Conservation (phyloP, 306 rosid species). For the Fagus sylvatica region DNA sequence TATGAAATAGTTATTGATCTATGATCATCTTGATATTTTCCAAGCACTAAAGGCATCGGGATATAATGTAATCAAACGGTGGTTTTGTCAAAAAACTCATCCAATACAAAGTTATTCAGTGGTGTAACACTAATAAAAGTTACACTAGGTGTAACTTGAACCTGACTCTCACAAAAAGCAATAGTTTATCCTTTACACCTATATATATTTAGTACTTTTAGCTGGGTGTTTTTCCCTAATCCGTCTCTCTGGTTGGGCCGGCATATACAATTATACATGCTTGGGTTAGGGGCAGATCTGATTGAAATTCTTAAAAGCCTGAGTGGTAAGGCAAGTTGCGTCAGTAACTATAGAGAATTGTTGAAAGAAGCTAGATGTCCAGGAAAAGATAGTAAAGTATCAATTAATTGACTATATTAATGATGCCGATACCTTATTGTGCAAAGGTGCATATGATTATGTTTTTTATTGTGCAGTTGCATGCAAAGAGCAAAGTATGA, state of each 20-base stretch:
- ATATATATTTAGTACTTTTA: neutral
- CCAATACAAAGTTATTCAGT: too few species aligned
- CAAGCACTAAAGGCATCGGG: too few species aligned
- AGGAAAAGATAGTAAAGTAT: neutral
- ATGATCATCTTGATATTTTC: too few species aligned
- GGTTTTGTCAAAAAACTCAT: too few species aligned
- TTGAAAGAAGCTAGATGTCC: neutral
- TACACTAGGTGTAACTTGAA: too few species aligned
- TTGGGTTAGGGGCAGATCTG: neutral
- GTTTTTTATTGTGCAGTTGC: slow-evolving; percentile 61
- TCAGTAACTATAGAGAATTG: neutral
- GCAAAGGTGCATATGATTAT: slow-evolving; percentile 4
- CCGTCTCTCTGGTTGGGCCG: neutral
- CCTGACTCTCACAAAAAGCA: neutral
- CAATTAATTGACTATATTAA: neutral
- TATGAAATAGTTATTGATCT: too few species aligned
- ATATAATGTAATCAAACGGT: too few species aligned
- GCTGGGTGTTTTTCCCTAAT: neutral
- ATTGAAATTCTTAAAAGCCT: neutral
- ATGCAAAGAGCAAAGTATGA: slow-evolving; percentile 98
- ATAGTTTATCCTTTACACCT: neutral
- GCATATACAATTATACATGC: neutral
- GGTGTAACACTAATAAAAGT: too few species aligned
- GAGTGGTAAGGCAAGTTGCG: neutral
- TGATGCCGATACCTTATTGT: neutral